phyloP scores from a whole-genome alignment of 2,329 filamentous ascomycete genomes.

The Onygena corvina region DNA sequence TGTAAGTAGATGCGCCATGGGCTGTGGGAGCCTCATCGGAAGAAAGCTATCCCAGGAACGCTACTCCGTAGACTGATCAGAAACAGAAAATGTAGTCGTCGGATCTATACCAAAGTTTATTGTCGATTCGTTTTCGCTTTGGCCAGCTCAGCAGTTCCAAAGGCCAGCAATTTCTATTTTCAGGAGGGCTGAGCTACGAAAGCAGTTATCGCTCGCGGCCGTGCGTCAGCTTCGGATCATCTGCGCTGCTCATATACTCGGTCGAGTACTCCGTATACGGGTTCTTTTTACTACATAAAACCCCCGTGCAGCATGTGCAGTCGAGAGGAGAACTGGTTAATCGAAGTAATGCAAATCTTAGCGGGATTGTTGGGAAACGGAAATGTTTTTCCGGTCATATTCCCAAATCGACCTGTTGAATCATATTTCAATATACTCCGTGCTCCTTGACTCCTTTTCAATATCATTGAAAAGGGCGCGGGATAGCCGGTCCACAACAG shows the following conservation, averaged over 20 bases:
- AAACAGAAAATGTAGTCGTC: no score
- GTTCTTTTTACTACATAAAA: no score
- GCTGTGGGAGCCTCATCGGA: no score
- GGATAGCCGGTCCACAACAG: not conserved
- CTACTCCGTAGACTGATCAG: no score
- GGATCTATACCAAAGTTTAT: no score
- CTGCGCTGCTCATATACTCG: no score
- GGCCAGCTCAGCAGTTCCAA: no score
- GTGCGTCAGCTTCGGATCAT: not conserved
- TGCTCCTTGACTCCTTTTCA: no score
- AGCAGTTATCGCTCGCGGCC: not conserved
- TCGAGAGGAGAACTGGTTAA: not conserved
- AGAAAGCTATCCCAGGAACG: no score
- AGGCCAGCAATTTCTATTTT: no score
- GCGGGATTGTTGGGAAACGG: not conserved
- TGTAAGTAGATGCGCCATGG: no score
- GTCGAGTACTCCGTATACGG: not conserved
- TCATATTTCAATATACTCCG: not conserved
- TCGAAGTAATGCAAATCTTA: not conserved
- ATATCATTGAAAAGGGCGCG: not conserved
- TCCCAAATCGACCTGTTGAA: not conserved
- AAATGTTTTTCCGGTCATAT: not conserved
- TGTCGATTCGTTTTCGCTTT: no score
- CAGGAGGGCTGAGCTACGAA: not conserved
- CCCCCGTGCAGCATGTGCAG: slow-evolving; percentile 1